Evolutionary conservation across 148 eudicot genomes (phyloP).

Genomic region (Heliosperma pusillum): DNA sequence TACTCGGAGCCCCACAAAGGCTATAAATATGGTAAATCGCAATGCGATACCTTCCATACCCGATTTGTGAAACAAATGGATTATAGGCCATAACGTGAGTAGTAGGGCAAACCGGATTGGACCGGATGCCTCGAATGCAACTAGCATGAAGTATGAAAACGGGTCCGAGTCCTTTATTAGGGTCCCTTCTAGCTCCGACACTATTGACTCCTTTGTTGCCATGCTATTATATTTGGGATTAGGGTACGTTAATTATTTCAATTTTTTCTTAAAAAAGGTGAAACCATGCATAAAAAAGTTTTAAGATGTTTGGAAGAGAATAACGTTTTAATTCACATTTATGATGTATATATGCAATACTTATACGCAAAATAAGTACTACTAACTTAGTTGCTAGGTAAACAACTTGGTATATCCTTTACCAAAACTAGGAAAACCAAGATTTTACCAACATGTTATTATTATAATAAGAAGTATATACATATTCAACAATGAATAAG

Average conservation of each 20-base stretch:
- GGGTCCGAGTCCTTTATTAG: conserved; percentile 44
- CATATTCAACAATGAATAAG: background rate
- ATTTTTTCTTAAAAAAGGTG: background rate
- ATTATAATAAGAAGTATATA: background rate
- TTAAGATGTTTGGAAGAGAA: background rate
- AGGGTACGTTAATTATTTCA: background rate
- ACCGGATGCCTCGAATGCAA: conserved; percentile 63
- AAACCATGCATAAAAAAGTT: background rate
- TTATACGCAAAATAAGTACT: background rate
- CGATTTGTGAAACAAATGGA: conserved; percentile 34
- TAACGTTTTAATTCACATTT: background rate
- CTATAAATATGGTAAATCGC: conserved; percentile 41
- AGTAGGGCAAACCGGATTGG: conserved; percentile 47
- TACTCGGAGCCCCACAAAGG: conserved; percentile 43
- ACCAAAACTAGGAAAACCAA: conserved; percentile 19
- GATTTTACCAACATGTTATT: conserved; percentile 6
- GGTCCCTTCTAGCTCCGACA: conserved; percentile 57
- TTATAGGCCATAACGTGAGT: conserved; percentile 46
- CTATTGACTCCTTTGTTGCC: conserved; percentile 35
- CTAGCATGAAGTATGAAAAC: conserved; percentile 54
- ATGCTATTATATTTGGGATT: background rate
- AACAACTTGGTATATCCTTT: conserved; percentile 1
- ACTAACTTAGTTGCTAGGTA: conserved; percentile 8
- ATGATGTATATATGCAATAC: background rate
- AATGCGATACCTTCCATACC: conserved; percentile 50